phyloP scores from a whole-genome alignment of 2,329 filamentous ascomycete species.

The Paecilomyces niveus region DNA sequence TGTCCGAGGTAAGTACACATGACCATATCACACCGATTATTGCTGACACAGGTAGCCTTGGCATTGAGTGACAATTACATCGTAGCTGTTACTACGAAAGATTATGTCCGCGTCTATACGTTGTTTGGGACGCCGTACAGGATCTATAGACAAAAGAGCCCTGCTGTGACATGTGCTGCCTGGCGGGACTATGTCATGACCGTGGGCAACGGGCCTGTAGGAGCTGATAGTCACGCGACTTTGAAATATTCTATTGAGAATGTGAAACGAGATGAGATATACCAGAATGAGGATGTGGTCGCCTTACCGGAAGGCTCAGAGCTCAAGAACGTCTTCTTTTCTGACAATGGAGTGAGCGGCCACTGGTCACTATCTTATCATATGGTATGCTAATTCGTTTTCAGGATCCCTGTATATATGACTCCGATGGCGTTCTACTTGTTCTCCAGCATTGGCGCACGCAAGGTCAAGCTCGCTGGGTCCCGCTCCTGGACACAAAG shows the following conservation, averaged over 20 bases:
- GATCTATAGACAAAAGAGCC: slow-evolving; percentile 88
- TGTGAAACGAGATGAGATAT: slow-evolving; percentile 86
- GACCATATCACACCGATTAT: background rate
- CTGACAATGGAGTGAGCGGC: slow-evolving; percentile 67
- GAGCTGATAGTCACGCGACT: slow-evolving; percentile 67
- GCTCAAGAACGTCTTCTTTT: slow-evolving; percentile 82
- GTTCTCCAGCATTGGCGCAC: slow-evolving; percentile 86
- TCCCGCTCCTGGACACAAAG: slow-evolving; percentile 84
- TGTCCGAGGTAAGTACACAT: slow-evolving; percentile 47
- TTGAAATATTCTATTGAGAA: slow-evolving; percentile 92
- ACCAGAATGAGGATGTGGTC: slow-evolving; percentile 87
- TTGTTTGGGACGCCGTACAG: slow-evolving; percentile 84
- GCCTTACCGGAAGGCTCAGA: slow-evolving; percentile 69
- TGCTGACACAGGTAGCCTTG: slow-evolving; percentile 50
- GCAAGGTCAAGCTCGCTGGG: slow-evolving; percentile 79
- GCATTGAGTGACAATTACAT: slow-evolving; percentile 87
- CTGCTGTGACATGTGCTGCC: slow-evolving; percentile 85
- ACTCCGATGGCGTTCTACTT: slow-evolving; percentile 80
- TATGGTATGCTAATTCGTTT: slow-evolving; percentile 6
- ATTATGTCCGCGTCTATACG: slow-evolving; percentile 89
- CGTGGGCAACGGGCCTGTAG: slow-evolving; percentile 83
- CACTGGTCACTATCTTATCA: background rate
- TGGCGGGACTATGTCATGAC: slow-evolving; percentile 97
- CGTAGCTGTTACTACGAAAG: slow-evolving; percentile 75
- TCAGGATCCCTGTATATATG: slow-evolving; percentile 91